These are phyloP conservation scores for Pulveroboletus sp. DNA, from an alignment of 768 basidiomycete species.

Conservation along the genomic window DNA sequence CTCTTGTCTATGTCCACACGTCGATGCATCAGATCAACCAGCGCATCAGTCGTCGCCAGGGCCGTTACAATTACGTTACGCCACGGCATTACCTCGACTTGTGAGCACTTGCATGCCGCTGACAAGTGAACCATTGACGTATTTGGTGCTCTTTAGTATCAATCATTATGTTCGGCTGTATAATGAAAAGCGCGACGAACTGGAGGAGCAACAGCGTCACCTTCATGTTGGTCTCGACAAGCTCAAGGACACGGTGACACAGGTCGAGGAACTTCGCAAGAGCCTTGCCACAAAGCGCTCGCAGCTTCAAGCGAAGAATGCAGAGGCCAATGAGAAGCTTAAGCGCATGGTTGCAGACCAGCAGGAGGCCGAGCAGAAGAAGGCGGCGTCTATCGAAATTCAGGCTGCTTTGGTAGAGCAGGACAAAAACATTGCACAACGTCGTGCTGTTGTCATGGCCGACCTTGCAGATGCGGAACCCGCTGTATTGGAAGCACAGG, in stretches of 20 bases:
- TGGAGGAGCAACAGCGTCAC: slow-evolving; percentile 98
- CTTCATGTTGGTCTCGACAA: slow-evolving; percentile 98
- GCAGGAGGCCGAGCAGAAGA: slow-evolving; percentile 98
- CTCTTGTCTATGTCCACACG: slow-evolving; percentile 87
- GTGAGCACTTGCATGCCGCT: slow-evolving; percentile 51
- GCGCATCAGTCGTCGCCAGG: slow-evolving; percentile 85
- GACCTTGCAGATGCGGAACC: slow-evolving; percentile 98
- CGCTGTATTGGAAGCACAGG: slow-evolving; percentile 90
- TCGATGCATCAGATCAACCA: slow-evolving; percentile 88
- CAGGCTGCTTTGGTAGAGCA: slow-evolving; percentile 92
- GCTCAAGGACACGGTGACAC: slow-evolving; percentile 90
- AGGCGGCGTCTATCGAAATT: slow-evolving; percentile 92
- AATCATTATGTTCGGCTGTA: slow-evolving; percentile 95
- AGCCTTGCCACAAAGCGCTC: slow-evolving; percentile 92
- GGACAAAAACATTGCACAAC: slow-evolving; percentile 84
- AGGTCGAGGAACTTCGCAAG: slow-evolving; percentile 94
- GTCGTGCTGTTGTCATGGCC: slow-evolving; percentile 84
- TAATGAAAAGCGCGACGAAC: slow-evolving; percentile 93
- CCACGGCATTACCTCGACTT: slow-evolving; percentile 98
- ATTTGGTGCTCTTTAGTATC: slow-evolving; percentile 54
- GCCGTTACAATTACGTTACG: slow-evolving; percentile 95
- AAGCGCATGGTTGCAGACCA: slow-evolving; percentile 98
- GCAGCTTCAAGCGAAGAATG: slow-evolving; percentile 90
- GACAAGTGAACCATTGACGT: not conserved
- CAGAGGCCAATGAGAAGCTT: slow-evolving; percentile 95